Percentiles rank a stretch among this genome's conserved stretches.
These are phyloP conservation scores for Rosa persica DNA, from an alignment of 306 rosid genomes.

Conservation along the genomic window DNA sequence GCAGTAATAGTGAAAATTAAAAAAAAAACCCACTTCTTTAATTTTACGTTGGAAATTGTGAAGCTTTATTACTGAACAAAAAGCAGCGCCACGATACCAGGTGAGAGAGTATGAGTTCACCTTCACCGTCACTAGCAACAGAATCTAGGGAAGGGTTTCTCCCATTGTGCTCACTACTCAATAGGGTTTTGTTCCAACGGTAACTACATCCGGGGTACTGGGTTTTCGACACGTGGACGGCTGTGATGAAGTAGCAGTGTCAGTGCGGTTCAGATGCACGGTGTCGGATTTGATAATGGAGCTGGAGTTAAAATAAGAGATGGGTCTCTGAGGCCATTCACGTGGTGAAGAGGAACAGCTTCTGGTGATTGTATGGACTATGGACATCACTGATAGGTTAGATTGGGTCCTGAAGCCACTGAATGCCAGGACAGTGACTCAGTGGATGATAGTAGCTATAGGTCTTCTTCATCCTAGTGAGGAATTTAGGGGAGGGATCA, in stretches of 20 bases:
- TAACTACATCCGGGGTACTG: slow-evolving; percentile 11
- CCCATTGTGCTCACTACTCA: slow-evolving; percentile 7
- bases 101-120: slow-evolving; percentile 34
- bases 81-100: slow-evolving; percentile 20
- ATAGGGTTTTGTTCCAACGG: slow-evolving; percentile 46
- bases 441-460: not conserved
- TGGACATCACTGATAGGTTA: not conserved
- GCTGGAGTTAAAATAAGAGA: slow-evolving; percentile 27
- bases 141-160: slow-evolving; percentile 49
- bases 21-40: not conserved
- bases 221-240: slow-evolving; percentile 51
- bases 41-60: slow-evolving; percentile 44
- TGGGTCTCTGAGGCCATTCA: slow-evolving; percentile 45
- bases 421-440: not conserved
- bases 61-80: slow-evolving; percentile 14
- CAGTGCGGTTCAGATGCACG: slow-evolving; percentile 34
- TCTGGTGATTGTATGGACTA: slow-evolving; percentile 26
- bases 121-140: slow-evolving; percentile 33
- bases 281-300: slow-evolving; percentile 28
- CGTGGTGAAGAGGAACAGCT: slow-evolving; percentile 49
- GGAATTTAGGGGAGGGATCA: not conserved
- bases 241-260: slow-evolving; percentile 29
- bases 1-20: slow-evolving; percentile 16
- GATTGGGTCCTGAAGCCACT: not conserved
- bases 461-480: not conserved